phyloP scores from a whole-genome alignment of 306 rosid genomes.

The Inga laurina region DNA sequence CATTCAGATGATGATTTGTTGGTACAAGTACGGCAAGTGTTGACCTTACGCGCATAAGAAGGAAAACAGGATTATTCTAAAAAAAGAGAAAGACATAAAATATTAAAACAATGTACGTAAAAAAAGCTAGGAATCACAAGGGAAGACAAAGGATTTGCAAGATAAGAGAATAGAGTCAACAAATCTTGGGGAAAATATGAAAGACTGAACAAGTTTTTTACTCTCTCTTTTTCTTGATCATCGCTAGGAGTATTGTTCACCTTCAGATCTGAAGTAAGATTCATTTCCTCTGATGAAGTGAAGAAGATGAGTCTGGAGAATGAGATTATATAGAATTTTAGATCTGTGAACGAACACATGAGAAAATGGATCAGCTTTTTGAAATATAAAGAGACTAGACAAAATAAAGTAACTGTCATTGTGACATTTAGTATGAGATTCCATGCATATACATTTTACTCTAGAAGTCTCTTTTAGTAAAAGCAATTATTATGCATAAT shows the following conservation, averaged over 20 bases:
- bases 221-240: neutral
- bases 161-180: neutral
- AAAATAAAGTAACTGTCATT: neutral
- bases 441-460: neutral
- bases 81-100: neutral
- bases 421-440: neutral
- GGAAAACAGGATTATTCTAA: neutral
- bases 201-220: neutral
- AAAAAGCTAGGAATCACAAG: neutral
- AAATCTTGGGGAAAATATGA: neutral
- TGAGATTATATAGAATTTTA: neutral
- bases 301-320: neutral
- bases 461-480: neutral
- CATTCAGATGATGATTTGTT: slow-evolving; percentile 30
- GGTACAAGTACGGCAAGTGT: slow-evolving; percentile 48
- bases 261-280: neutral
- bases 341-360: neutral
- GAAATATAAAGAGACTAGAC: neutral
- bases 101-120: neutral
- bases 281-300: neutral
- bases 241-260: neutral
- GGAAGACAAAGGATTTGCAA: neutral
- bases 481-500: neutral
- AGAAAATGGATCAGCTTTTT: no score
- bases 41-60: neutral